Evolutionary conservation across 305 asterid species (phyloP).

Genomic region (Withania somnifera): DNA sequence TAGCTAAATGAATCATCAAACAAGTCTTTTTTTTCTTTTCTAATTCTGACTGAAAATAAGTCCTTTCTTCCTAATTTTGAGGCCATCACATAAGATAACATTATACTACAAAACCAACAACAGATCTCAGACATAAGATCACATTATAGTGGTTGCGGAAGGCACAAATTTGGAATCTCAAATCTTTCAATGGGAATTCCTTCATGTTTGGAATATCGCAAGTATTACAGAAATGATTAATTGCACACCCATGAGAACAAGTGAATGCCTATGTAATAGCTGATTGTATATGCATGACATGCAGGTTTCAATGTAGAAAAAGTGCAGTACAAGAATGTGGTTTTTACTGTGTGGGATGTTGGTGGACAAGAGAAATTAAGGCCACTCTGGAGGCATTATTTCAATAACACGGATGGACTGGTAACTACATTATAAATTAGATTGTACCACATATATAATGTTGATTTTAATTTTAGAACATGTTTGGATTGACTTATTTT

Average conservation of each 20-base stretch:
- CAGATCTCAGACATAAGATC: too few species aligned
- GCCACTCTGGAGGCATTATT: slow-evolving; percentile 98
- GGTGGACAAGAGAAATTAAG: slow-evolving; percentile 65
- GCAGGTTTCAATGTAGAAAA: slow-evolving; percentile 44
- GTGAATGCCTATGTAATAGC: background rate
- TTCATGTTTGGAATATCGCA: background rate
- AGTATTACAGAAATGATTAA: background rate
- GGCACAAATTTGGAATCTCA: background rate
- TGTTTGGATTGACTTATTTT: too few species aligned
- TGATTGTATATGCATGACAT: slow-evolving; percentile 18
- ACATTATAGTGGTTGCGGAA: background rate
- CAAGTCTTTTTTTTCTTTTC: background rate
- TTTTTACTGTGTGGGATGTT: slow-evolving; percentile 44
- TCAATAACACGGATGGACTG: slow-evolving; percentile 94
- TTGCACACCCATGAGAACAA: background rate
- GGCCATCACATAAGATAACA: background rate
- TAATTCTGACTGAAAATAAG: background rate
- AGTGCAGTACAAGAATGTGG: slow-evolving; percentile 36
- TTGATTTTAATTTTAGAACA: background rate
- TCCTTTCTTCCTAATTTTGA: background rate
- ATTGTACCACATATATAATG: background rate
- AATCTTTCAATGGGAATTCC: background rate
- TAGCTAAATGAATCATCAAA: background rate
- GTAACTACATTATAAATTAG: slow-evolving; percentile 27
- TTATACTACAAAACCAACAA: too few species aligned